phyloP scores from a whole-genome alignment of 495 filamentous ascomycete genomes.

The Podospora fimiseda region DNA sequence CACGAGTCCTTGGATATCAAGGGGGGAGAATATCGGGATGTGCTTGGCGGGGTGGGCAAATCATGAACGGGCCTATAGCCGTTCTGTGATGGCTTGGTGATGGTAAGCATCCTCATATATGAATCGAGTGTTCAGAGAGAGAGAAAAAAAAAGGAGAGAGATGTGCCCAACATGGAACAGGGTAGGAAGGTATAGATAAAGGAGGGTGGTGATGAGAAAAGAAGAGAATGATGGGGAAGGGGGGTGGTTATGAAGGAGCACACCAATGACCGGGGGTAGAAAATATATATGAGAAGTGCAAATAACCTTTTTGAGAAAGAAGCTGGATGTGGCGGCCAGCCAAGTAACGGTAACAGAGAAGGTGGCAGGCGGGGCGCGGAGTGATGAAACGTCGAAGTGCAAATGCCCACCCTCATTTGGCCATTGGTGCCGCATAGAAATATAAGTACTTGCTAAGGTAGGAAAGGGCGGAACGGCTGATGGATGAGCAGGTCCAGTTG shows the following conservation, averaged over 20 bases:
- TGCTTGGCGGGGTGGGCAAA: constrained; percentile 54
- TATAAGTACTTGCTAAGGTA: constrained; percentile 29
- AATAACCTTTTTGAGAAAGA: constrained; percentile 45
- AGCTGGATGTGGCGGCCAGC: constrained; percentile 50
- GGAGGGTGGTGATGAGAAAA: constrained; percentile 12
- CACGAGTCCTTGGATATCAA: constrained; percentile 44
- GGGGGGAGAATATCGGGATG: constrained; percentile 55
- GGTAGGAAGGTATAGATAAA: constrained; percentile 2
- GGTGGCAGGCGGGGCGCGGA: constrained; percentile 40
- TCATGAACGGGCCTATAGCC: constrained; percentile 65
- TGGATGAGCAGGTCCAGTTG: constrained; percentile 17
- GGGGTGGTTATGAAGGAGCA: constrained; percentile 1
- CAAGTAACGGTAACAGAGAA: constrained; percentile 35
- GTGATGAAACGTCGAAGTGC: constrained; percentile 46
- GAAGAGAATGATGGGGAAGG: constrained; percentile 6
- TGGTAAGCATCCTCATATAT: constrained; percentile 57
- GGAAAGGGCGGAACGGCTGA: constrained; percentile 23
- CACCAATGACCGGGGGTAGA: constrained; percentile 16
- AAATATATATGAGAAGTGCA: constrained; percentile 33
- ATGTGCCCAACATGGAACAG: background rate
- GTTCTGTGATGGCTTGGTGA: constrained; percentile 60
- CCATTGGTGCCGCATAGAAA: constrained; percentile 29
- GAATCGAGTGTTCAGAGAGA: constrained; percentile 10
- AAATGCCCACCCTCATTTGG: constrained; percentile 43
- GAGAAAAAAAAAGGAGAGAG: background rate